Evolutionary conservation across 768 basidiomycete genomes (phyloP).

Genomic region (Suillus subluteus): DNA sequence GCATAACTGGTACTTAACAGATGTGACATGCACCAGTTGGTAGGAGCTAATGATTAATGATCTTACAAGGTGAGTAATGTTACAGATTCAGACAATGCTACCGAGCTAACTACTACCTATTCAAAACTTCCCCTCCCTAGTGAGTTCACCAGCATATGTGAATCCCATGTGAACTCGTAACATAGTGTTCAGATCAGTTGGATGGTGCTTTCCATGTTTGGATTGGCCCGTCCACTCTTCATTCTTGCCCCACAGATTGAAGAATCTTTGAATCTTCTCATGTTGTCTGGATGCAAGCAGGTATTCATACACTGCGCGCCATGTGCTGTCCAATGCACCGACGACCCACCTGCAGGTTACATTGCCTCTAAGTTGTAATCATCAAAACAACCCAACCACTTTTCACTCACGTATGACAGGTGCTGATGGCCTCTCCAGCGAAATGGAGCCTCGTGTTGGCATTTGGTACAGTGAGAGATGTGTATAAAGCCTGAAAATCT

Average conservation of each 20-base stretch:
- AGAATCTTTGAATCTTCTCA: constrained; percentile 21
- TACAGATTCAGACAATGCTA: too few relatives aligned
- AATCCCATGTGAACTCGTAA: too few relatives aligned
- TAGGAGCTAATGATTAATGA: too few relatives aligned
- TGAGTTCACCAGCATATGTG: too few relatives aligned
- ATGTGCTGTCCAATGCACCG: constrained; percentile 42
- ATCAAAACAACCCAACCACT: background rate
- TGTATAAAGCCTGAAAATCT: constrained; percentile 37
- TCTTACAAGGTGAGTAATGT: too few relatives aligned
- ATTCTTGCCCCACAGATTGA: constrained; percentile 29
- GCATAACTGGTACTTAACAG: too few relatives aligned
- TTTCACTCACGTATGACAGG: constrained; percentile 32
- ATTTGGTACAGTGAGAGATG: constrained; percentile 34
- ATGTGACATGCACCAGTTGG: too few relatives aligned
- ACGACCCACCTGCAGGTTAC: constrained; percentile 37
- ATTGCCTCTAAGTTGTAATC: background rate
- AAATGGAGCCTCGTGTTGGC: constrained; percentile 35
- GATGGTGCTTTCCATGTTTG: too few relatives aligned
- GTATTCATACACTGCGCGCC: constrained; percentile 36
- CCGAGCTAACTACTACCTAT: too few relatives aligned
- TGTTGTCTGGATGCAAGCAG: constrained; percentile 19
- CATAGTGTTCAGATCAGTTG: too few relatives aligned
- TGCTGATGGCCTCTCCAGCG: constrained; percentile 42
- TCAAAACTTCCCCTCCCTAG: too few relatives aligned
- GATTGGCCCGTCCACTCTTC: too few relatives aligned